A percentile compares a stretch with the other conserved stretches of the same genome.
phyloP scores from a whole-genome alignment of 2,329 filamentous ascomycete genomes.

The Claviceps humidiphila region DNA sequence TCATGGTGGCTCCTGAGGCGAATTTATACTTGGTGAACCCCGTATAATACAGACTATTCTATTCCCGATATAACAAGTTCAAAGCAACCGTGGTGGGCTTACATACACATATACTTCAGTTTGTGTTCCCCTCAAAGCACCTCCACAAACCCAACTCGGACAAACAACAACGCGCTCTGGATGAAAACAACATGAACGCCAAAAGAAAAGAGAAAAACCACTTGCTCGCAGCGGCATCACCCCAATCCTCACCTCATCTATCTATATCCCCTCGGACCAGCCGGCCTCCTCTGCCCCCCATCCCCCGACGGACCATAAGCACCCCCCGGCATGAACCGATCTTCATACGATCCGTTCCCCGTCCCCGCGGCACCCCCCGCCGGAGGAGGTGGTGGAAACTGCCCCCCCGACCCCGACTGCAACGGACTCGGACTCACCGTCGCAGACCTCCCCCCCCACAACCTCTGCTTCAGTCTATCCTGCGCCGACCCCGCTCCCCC shows the following conservation, averaged over 20 bases:
- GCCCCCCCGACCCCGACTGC: slow-evolving; percentile 26
- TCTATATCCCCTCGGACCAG: slow-evolving; percentile 30
- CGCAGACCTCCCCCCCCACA: slow-evolving; percentile 52
- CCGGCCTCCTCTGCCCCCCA: slow-evolving; percentile 21
- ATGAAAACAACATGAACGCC: neutral
- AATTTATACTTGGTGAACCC: no score
- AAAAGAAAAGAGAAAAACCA: no score
- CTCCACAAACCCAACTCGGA: no score
- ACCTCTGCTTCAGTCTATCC: slow-evolving; percentile 65
- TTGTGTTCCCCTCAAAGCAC: no score
- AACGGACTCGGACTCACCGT: slow-evolving; percentile 30
- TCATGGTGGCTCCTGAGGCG: no score
- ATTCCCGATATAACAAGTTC: no score
- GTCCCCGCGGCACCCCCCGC: slow-evolving; percentile 3
- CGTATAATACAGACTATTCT: no score
- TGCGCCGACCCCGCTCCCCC: slow-evolving; percentile 48
- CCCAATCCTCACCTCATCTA: neutral
- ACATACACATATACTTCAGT: no score
- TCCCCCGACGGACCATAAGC: slow-evolving; percentile 27
- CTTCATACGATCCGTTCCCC: slow-evolving; percentile 24
- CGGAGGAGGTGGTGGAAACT: slow-evolving; percentile 30
- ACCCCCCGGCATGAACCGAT: slow-evolving; percentile 30
- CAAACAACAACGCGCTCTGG: neutral
- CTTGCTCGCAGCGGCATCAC: neutral
- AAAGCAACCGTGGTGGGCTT: no score